Evolutionary conservation across 768 basidiomycete species (phyloP), one percentile per base, ranked within the genome.

Genomic region (Kondoa malvinella): DNA sequence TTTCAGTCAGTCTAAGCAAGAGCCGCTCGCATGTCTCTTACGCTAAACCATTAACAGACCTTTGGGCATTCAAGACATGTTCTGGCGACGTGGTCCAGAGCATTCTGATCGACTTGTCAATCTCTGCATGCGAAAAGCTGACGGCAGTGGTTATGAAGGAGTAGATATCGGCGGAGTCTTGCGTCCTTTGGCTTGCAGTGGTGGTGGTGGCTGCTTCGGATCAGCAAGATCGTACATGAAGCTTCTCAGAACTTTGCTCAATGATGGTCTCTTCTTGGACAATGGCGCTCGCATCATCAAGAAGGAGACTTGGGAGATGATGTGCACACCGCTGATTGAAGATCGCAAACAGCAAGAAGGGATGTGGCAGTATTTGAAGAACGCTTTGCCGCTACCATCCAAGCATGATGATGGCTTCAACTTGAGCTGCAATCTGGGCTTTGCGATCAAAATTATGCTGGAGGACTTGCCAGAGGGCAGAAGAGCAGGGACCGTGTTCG

Each of bases 191-290:
- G 60, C 62, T n/a, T 65, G 57, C 32, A 26, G n/a, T 25, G 66
- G 66, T 34, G 66, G 66, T 25, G 66, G 66, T 17, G 66, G 66
- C 14, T 60, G 63, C 8, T 63, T 17, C 32, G 66, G 62, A 4
- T 17, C 16, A 16, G 66, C 62, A 4, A 31, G n/a, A 30, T 67
- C 66, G 14, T 67, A 67, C 58, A 67, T 67, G 66, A 65, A 63
- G 34, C 16, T 67, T 25, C 29, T 64, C 27, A 3, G 63, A 4
- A 25, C 63, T 16, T 27, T 67, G 4, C 66, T 67, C 3, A 26
- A 67, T 30, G 66, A 63, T 63, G 66, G 66, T 8, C 30, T 64
- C 25, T 27, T n/a, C 59, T 57, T 30, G 14, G 66, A 67, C 62
- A 67, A 59, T 26, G 66, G 66, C 21, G 66, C 58, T 29, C n/a